Base-by-base conservation (phyloP, 1,139 yeast genomes). In the Meyerozyma sp. region DNA sequence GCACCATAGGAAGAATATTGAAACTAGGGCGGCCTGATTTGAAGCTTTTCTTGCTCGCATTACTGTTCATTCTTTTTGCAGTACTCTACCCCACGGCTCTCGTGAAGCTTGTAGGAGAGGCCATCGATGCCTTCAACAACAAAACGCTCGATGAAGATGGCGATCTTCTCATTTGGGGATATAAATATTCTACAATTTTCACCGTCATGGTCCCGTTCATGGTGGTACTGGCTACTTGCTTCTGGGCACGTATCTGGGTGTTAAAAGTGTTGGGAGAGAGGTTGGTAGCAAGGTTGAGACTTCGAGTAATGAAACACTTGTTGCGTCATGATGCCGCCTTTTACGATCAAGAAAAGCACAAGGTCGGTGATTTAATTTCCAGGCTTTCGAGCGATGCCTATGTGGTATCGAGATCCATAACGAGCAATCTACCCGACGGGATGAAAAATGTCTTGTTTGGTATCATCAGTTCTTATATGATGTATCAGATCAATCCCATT, bases 311-410 rank as follows among this genome's bases (percentile, higher is more conserved):
- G 75, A 72, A 74, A 51, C 68, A 72, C 49, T 62, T 77, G 52
- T 59, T 77, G 37, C 63, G 81, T 34, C 80, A 76, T 53, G 82
- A 77, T 52, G 58, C 78, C 8, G 66, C 70, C 3, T 77, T 75
- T 49, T 77, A 70, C 48, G 82, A 77, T 51, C 63, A 65, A 36
- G 80, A 75, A 30, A 77, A 75, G 49, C 73, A 77, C 54, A 73
- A 76, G 49, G 78, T 77, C 2, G 82, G 82, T n/a, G 77, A 76
- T 47, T 68, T 77, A 49, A 75, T 78, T 42, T 70, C 79, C 20
- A 60, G 80, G 43, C 66, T 77, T 40, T 73, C 79, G 13, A 73
- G 78, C 49, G 81, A 77, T 54, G 81, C 81, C 7, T 75, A 76
- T 51, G 77, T 75, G 30, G 82, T 66, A 35, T 74, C 69, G 34